Conservation (phyloP, 2,329 filamentous ascomycete species). For the Arthrobotrys sinensis region DNA sequence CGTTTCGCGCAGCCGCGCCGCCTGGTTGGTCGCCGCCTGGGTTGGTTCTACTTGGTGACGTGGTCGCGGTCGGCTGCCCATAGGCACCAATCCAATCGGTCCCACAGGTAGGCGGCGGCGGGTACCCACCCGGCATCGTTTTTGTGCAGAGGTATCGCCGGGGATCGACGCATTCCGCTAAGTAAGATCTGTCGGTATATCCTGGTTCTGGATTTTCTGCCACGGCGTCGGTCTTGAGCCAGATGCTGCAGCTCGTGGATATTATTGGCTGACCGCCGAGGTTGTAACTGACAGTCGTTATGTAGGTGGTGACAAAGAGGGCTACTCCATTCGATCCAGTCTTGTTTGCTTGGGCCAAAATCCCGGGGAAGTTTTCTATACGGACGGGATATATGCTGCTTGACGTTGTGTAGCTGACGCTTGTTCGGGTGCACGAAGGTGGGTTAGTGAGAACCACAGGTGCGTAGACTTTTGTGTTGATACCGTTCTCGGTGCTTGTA, state of each 20-base stretch:
- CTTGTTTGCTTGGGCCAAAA: not conserved
- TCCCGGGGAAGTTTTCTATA: not conserved
- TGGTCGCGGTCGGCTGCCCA: too few relatives aligned
- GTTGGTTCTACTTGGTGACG: too few relatives aligned
- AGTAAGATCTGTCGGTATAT: not conserved
- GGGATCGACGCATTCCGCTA: not conserved
- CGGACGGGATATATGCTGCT: conserved; percentile 1
- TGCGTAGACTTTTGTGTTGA: too few relatives aligned
- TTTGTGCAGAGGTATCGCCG: conserved; percentile 2
- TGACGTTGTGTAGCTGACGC: conserved; percentile 2
- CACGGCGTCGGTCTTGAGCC: too few relatives aligned
- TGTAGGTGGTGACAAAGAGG: too few relatives aligned
- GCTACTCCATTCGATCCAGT: not conserved
- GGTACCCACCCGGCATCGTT: not conserved
- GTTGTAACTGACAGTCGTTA: too few relatives aligned
- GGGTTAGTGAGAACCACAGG: not conserved
- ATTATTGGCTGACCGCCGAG: too few relatives aligned
- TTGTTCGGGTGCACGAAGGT: conserved; percentile 1
- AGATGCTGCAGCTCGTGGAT: too few relatives aligned
- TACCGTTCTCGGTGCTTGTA: too few relatives aligned
- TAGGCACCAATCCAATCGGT: not conserved
- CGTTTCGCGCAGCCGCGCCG: too few relatives aligned
- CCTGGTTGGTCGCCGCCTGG: too few relatives aligned
- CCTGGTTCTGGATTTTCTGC: too few relatives aligned
- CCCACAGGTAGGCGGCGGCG: conserved; percentile 2